Evolutionary conservation across 2,329 filamentous ascomycete species (phyloP).

Genomic region (Alternaria triticina): DNA sequence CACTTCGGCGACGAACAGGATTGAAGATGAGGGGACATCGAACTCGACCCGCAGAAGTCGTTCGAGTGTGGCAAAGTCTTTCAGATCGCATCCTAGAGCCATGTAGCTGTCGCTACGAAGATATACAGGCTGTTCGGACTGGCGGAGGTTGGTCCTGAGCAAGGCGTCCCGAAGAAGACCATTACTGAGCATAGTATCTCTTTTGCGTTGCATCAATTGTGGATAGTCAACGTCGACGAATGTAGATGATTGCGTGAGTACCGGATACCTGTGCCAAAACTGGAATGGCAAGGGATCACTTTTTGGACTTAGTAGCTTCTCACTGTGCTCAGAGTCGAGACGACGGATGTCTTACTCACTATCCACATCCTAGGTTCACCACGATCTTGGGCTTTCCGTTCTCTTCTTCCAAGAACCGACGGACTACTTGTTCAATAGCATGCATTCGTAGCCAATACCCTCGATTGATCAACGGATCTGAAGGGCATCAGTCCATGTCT

Average conservation of each 20-base stretch:
- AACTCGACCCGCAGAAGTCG: conserved; percentile 65
- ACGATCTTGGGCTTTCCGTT: conserved; percentile 70
- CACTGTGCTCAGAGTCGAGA: background rate
- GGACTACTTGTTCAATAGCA: conserved; percentile 76
- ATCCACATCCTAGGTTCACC: conserved; percentile 87
- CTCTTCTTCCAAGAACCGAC: conserved; percentile 70
- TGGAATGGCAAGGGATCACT: conserved; percentile 91
- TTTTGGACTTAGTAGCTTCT: conserved; percentile 28
- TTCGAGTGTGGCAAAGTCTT: conserved; percentile 68
- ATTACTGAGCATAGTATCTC: conserved; percentile 66
- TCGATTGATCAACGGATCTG: conserved; percentile 82
- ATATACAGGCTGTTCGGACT: conserved; percentile 36
- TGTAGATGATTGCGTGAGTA: conserved; percentile 62
- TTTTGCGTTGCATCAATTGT: conserved; percentile 77
- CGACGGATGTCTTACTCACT: conserved; percentile 64
- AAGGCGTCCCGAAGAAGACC: conserved; percentile 52
- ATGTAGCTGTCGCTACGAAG: conserved; percentile 70
- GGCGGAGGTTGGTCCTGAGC: conserved; percentile 33
- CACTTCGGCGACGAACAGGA: conserved; percentile 88
- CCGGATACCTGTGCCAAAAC: conserved; percentile 71
- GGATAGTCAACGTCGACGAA: conserved; percentile 91
- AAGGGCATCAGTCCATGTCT: background rate
- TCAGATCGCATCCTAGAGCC: conserved; percentile 82
- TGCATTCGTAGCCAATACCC: conserved; percentile 88
- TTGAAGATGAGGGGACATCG: conserved; percentile 62